Percentiles rank a stretch among this genome's conserved stretches.
These are phyloP conservation scores for Ceratobasidium sp. DNA, from an alignment of 1,284 basidiomycete species.

Conservation along the genomic window DNA sequence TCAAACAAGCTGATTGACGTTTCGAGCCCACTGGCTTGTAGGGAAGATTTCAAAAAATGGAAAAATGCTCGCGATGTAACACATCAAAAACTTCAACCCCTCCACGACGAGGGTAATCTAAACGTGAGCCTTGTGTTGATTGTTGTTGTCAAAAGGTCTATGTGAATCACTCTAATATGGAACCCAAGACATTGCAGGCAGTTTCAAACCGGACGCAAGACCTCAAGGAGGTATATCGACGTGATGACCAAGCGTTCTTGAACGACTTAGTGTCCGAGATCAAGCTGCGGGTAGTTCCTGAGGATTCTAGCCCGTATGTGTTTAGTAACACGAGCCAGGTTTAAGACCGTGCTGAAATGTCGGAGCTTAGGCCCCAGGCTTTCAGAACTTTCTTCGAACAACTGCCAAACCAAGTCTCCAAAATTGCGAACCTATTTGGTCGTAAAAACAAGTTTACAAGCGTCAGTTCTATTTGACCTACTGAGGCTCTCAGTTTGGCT, in stretches of 20 bases:
- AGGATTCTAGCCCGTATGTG: neutral
- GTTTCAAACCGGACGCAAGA: too few relatives aligned
- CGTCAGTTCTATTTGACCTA: neutral
- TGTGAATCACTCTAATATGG: too few relatives aligned
- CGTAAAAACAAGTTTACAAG: neutral
- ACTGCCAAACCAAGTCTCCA: too few relatives aligned
- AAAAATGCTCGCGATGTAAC: neutral
- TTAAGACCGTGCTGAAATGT: too few relatives aligned
- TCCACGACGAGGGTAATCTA: too few relatives aligned
- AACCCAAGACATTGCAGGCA: too few relatives aligned
- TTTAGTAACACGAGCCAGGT: neutral
- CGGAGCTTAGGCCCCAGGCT: too few relatives aligned
- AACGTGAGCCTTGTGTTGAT: too few relatives aligned
- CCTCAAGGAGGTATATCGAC: neutral
- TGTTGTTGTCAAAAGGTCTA: too few relatives aligned
- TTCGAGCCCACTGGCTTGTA: neutral
- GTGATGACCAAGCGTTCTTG: conserved; percentile 3
- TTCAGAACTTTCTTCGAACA: too few relatives aligned
- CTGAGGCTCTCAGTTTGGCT: neutral
- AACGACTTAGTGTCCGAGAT: conserved; percentile 2
- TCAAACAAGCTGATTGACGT: neutral
- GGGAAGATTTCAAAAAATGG: neutral
- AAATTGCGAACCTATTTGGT: neutral
- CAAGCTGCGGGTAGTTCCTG: neutral
- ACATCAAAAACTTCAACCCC: neutral